Conservation (phyloP, 148 eudicot genomes). For the Chenopodium berlandieri region DNA sequence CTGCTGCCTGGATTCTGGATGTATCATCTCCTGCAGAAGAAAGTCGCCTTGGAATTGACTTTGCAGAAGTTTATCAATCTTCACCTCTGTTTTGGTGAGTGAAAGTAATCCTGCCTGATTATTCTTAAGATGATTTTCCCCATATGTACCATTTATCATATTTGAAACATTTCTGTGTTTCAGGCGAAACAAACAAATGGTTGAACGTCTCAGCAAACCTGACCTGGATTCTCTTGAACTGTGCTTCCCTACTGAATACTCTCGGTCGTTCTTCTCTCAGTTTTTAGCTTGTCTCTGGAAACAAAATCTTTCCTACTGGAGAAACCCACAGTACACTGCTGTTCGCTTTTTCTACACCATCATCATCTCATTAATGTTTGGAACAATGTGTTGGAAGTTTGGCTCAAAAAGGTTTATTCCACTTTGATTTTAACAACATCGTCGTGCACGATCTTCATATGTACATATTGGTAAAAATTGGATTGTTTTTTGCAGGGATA, state of each 20-base stretch:
- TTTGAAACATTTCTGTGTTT: conserved; percentile 11
- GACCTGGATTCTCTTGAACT: conserved; percentile 40
- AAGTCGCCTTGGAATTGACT: conserved; percentile 55
- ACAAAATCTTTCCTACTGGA: conserved; percentile 73
- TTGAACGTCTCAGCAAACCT: conserved; percentile 59
- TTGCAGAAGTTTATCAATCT: conserved; percentile 52
- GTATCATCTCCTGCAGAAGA: conserved; percentile 69
- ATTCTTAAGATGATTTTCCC: not conserved
- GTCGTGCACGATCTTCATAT: not conserved
- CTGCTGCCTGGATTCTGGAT: conserved; percentile 83
- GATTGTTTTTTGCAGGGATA: conserved; percentile 43
- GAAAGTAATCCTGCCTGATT: not conserved
- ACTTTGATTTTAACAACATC: not conserved
- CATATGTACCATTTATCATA: not conserved
- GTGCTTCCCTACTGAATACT: conserved; percentile 59
- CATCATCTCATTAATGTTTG: conserved; percentile 75
- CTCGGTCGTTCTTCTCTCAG: conserved; percentile 54
- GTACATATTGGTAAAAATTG: not conserved
- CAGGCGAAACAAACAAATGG: conserved; percentile 62
- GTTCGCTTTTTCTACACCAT: conserved; percentile 78
- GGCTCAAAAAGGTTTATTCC: conserved; percentile 66
- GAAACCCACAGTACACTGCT: conserved; percentile 80
- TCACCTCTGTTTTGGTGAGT: conserved; percentile 52
- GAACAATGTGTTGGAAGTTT: conserved; percentile 77
- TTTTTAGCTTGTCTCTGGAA: conserved; percentile 69